Percentiles rank a stretch among this genome's conserved stretches.
Evolutionary conservation across 2,329 filamentous ascomycete species (phyloP).

Genomic region (Sphaceloma murrayae): DNA sequence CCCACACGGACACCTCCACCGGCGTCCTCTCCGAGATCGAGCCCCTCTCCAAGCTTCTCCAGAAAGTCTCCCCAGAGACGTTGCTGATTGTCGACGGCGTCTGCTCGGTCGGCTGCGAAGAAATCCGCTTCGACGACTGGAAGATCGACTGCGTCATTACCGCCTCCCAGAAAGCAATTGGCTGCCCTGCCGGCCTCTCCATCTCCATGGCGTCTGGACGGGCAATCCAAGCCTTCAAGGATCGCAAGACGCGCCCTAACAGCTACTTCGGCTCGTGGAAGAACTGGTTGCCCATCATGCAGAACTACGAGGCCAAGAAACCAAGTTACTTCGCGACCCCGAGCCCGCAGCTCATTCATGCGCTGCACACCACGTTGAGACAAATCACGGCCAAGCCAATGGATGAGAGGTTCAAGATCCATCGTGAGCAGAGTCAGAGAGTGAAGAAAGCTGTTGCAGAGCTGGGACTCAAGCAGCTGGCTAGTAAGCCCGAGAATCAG

Average conservation of each 20-base stretch:
- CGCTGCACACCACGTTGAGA: slow-evolving; percentile 76
- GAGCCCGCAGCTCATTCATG: slow-evolving; percentile 85
- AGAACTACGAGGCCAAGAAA: slow-evolving; percentile 97
- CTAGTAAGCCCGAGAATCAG: slow-evolving; percentile 76
- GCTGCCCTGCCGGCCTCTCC: slow-evolving; percentile 84
- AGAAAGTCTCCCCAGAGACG: slow-evolving; percentile 79
- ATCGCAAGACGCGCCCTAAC: slow-evolving; percentile 67
- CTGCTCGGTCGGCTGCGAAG: slow-evolving; percentile 91
- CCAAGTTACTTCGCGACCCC: slow-evolving; percentile 96
- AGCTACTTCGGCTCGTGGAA: slow-evolving; percentile 95
- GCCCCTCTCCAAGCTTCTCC: slow-evolving; percentile 70
- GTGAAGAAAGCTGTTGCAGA: slow-evolving; percentile 76
- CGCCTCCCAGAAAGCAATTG: slow-evolving; percentile 93
- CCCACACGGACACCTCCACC: slow-evolving; percentile 94
- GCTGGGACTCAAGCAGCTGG: slow-evolving; percentile 79
- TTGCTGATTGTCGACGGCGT: slow-evolving; percentile 90
- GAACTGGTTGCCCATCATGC: slow-evolving; percentile 98
- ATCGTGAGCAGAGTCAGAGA: slow-evolving; percentile 68
- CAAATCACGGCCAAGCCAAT: slow-evolving; percentile 78
- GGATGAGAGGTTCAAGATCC: slow-evolving; percentile 70
- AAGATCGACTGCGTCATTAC: slow-evolving; percentile 86
- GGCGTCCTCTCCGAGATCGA: slow-evolving; percentile 90
- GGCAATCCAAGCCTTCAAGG: slow-evolving; percentile 71
- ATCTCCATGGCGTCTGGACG: slow-evolving; percentile 89
- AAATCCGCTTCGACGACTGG: slow-evolving; percentile 95